These are phyloP conservation scores for Blastobotrys elegans DNA, from an alignment of 1,139 yeast species.

Conservation along the genomic window DNA sequence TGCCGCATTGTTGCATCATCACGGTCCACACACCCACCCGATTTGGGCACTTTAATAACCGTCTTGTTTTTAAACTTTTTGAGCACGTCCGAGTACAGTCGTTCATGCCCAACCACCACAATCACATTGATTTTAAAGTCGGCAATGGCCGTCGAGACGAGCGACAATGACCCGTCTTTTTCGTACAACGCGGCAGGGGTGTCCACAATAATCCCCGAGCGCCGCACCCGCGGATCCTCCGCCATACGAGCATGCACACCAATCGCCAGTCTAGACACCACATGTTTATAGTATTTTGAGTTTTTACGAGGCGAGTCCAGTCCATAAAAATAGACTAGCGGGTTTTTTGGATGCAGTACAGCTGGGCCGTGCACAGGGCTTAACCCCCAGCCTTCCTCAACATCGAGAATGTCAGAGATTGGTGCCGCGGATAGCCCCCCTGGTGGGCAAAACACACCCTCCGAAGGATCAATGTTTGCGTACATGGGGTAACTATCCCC, in stretches of 20 bases:
- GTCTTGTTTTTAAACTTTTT: constrained; percentile 44
- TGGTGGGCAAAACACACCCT: constrained; percentile 74
- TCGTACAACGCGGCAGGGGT: constrained; percentile 57
- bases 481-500: constrained; percentile 54
- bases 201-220: constrained; percentile 72
- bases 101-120: constrained; percentile 41
- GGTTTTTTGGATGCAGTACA: constrained; percentile 77
- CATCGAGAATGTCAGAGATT: constrained; percentile 72
- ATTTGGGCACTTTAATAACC: constrained; percentile 59
- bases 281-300: constrained; percentile 53
- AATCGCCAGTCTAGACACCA: constrained; percentile 53
- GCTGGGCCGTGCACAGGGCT: constrained; percentile 87
- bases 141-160: constrained; percentile 56
- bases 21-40: constrained; percentile 71
- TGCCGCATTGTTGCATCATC: constrained; percentile 68
- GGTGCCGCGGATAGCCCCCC: constrained; percentile 86
- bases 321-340: constrained; percentile 77
- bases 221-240: constrained; percentile 48
- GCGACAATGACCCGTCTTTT: constrained; percentile 31
- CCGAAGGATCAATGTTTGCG: constrained; percentile 79
- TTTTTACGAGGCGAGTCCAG: constrained; percentile 57
- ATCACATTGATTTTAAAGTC: constrained; percentile 48
- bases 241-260: constrained; percentile 54
- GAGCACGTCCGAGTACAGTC: constrained; percentile 58
- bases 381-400: constrained; percentile 82